Evolutionary conservation across 805 yeast species (phyloP).

Genomic region (Lipomyces chichibuensis): DNA sequence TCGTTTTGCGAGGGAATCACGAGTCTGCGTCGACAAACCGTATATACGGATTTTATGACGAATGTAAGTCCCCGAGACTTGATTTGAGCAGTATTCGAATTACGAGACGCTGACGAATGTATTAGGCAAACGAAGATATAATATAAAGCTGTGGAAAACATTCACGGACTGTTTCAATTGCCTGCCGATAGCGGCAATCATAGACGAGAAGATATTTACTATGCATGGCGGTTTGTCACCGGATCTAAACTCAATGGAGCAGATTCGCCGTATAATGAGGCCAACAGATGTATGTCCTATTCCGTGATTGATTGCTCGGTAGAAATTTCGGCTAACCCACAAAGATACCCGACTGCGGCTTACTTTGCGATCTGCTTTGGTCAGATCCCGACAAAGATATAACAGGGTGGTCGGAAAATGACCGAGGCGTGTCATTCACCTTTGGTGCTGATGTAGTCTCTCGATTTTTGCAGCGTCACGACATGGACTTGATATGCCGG

Average conservation of each 20-base stretch:
- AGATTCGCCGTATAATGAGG: slow-evolving; percentile 97
- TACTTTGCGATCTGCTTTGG: slow-evolving; percentile 95
- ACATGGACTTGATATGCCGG: slow-evolving; percentile 95
- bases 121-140: slow-evolving; percentile 82
- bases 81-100: not conserved
- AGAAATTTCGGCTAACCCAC: not conserved
- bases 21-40: slow-evolving; percentile 98
- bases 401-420: slow-evolving; percentile 98
- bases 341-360: slow-evolving; percentile 89
- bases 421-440: slow-evolving; percentile 96
- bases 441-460: slow-evolving; percentile 98
- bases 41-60: slow-evolving; percentile 97
- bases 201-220: slow-evolving; percentile 95
- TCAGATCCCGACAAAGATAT: slow-evolving; percentile 98
- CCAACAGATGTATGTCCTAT: slow-evolving; percentile 71
- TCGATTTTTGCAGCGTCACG: slow-evolving; percentile 92
- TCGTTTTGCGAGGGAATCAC: slow-evolving; percentile 95
- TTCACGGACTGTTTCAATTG: slow-evolving; percentile 98
- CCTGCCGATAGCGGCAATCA: slow-evolving; percentile 96
- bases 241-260: slow-evolving; percentile 96
- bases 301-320: not conserved
- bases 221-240: slow-evolving; percentile 99
- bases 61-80: slow-evolving; percentile 53
- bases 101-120: slow-evolving; percentile 39
- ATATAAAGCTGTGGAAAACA: slow-evolving; percentile 97